Base-by-base conservation (phyloP, 225 moss, liverwort and hornwort genomes). In the Rhytidiadelphus loreus region DNA sequence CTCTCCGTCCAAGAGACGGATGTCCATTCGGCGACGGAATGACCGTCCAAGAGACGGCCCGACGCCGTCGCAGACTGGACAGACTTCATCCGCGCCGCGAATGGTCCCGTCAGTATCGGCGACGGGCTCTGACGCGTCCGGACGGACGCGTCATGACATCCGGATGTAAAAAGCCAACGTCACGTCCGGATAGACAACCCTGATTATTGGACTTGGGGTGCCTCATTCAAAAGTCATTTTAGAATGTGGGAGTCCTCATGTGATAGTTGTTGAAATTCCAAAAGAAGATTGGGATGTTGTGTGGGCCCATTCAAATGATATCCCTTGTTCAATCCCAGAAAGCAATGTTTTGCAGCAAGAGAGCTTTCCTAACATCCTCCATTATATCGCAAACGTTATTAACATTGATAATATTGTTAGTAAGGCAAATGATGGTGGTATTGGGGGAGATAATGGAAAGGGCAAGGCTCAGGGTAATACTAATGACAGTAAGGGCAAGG, bases 381-480 rank as follows among this genome's bases (percentile, higher is more conserved):
- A 55, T 55, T 0, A 3, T 9, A 77, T 77, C 55, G 23, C 24
- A 6, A 55, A 23, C 2, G 0, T 77, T 23, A 23, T 77, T 15
- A 53, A 15, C 8, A 8, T 0, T 6, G 3, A 53, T 6, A 77
- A 53, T 24, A 37, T 35, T 53, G 9, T 53, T 9, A 37, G 7
- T 9, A 50, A 52, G 13, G 24, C 77, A 37, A 77, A 24, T 0
- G 6, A 24, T 53, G 33, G 33, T 33, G 77, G 77, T 14, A 22
- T 4, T 77, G 11, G 14, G 5, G 8, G 15, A 55, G 13, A 24
- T 24, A 24, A 55, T 15, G 55, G 23, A 4, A 37, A 55, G 33
- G 55, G 4, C 20, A 55, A 37, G 13, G 9, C 14, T 24, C 3
- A 9, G 0, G 13, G 5, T 6, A 37, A 55, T 77, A 9, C 0